Conservation (phyloP, 2,329 filamentous ascomycete genomes). For the Ophiognomonia clavigignenti-juglandacearum region DNA sequence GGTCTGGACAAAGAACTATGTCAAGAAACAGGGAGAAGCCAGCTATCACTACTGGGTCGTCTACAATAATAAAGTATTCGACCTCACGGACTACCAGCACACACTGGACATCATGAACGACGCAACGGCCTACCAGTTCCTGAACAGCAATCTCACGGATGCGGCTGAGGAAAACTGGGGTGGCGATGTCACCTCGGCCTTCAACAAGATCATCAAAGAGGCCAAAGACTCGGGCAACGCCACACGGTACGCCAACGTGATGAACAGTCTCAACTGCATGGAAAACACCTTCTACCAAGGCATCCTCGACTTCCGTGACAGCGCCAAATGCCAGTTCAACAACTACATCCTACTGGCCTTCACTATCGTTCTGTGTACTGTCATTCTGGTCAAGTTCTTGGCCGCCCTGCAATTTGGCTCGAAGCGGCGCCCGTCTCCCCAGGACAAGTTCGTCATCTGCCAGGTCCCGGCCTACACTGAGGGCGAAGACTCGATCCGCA, state of each 20-base stretch:
- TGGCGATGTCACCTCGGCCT: slow-evolving; percentile 66
- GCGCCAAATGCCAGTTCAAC: slow-evolving; percentile 75
- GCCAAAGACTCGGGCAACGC: slow-evolving; percentile 38
- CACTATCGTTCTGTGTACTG: slow-evolving; percentile 73
- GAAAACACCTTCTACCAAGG: slow-evolving; percentile 80
- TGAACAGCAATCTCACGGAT: slow-evolving; percentile 62
- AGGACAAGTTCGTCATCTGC: slow-evolving; percentile 99
- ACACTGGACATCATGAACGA: slow-evolving; percentile 59
- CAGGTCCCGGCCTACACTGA: slow-evolving; percentile 97
- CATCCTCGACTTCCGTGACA: slow-evolving; percentile 76
- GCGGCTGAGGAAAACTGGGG: slow-evolving; percentile 73
- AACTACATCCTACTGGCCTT: slow-evolving; percentile 87
- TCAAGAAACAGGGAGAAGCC: slow-evolving; percentile 62
- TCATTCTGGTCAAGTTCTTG: slow-evolving; percentile 85
- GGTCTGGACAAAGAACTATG: slow-evolving; percentile 58
- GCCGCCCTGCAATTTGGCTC: slow-evolving; percentile 90
- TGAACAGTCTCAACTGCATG: slow-evolving; percentile 73
- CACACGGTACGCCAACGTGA: slow-evolving; percentile 45
- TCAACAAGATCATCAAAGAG: slow-evolving; percentile 49
- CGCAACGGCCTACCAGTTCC: slow-evolving; percentile 58
- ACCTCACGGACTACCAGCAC: slow-evolving; percentile 87
- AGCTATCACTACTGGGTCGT: slow-evolving; percentile 74
- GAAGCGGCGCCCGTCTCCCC: slow-evolving; percentile 80
- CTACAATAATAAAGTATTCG: slow-evolving; percentile 72
- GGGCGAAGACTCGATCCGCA: slow-evolving; percentile 89